Evolutionary conservation across 2,329 filamentous ascomycete genomes (phyloP).

Genomic region (Fusarium sp.): DNA sequence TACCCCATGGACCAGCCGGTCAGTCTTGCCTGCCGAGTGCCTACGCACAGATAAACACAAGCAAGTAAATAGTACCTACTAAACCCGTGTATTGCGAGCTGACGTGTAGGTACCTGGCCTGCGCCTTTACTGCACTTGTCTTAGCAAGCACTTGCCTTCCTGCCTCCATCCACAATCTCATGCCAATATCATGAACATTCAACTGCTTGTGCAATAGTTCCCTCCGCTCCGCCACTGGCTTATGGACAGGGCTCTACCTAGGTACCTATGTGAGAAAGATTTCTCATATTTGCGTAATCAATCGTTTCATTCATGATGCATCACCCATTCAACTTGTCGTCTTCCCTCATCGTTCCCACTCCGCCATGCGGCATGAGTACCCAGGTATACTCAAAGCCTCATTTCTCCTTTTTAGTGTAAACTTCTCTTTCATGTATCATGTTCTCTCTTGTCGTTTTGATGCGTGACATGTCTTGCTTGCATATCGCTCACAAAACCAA

Average conservation of each 20-base stretch:
- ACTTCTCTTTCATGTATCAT: constrained; percentile 10
- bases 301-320: constrained; percentile 2
- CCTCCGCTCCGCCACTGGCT: neutral
- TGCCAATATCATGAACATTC: constrained; percentile 12
- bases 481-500: constrained; percentile 20
- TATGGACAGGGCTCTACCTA: neutral
- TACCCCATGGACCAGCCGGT: neutral
- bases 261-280: neutral
- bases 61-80: neutral
- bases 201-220: constrained; percentile 12
- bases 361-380: constrained; percentile 23
- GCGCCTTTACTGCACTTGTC: neutral
- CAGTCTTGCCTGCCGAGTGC: constrained; percentile 9
- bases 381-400: constrained; percentile 13
- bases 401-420: constrained; percentile 14
- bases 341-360: constrained; percentile 26
- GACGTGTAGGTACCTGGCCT: neutral
- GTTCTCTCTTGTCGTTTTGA: constrained; percentile 26
- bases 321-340: constrained; percentile 6
- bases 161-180: constrained; percentile 8
- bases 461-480: constrained; percentile 11
- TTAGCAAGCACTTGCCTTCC: neutral
- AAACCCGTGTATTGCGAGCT: neutral
- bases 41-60: neutral
- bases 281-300: neutral